Base-by-base conservation (phyloP, 768 basidiomycete genomes). In the Leccinellum luteum region DNA sequence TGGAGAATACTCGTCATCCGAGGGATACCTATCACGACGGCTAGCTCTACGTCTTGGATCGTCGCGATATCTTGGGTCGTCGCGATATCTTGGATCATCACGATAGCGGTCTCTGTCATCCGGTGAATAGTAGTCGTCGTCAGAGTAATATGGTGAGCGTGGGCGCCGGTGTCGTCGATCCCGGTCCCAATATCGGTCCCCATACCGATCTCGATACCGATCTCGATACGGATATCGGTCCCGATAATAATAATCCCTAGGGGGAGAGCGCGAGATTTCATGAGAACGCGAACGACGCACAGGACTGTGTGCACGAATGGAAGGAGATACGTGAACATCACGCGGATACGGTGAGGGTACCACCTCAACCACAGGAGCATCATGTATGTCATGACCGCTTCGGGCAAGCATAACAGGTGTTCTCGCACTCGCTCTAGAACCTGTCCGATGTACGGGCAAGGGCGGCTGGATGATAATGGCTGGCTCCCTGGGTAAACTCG, bases 391-490 rank as follows among this genome's bases (percentile, higher is more conserved):
- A n/a, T 35, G 67, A 30, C 59, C 57, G 25, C 52, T 45, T 34
- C 35, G 63, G 12, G 62, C 17, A 34, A 69, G 25, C 17, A 72
- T 41, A 6, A 60, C 35, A 56, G 64, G 64, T 1, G 61, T 1
- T 31, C 61, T 59, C 21, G 43, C 17, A 17, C 62, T 56, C 30
- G 53, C 14, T 52, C 69, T 62, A 8, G 69, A 70, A 27, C 38
- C 35, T 12, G 58, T 15, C 48, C 68, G 67, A 45, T 68, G 32
- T 31, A 62, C 28, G 25, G 51, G 54, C n/a, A 69, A 17, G 53
- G 58, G 54, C 5, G 69, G 70, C 3, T 61, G 62, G 10, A 72
- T 58, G 34, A 70, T 17, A 23, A 71, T 55, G 6, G 52, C 48
- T 13, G 53, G 38, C 8, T 21, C 48, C 8, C 25, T 17, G 8